phyloP scores from a whole-genome alignment of 2,329 filamentous ascomycete genomes.

The Alternaria sp. region DNA sequence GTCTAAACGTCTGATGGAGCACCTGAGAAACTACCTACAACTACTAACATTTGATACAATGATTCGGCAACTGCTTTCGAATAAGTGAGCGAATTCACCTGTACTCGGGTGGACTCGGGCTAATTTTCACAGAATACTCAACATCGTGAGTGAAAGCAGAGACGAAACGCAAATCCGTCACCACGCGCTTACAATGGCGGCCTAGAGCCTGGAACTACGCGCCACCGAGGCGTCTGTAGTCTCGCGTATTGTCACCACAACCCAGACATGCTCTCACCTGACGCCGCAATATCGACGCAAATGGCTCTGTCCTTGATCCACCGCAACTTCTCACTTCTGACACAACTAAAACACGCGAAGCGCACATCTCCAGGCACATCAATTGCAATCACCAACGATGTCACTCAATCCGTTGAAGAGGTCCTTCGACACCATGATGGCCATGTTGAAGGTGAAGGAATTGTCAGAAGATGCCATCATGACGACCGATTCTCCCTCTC shows the following conservation, averaged over 20 bases:
- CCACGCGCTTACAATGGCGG: background rate
- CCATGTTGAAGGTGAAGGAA: background rate
- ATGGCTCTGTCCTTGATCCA: background rate
- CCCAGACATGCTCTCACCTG: background rate
- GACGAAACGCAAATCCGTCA: background rate
- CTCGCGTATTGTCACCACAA: background rate
- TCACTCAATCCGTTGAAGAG: background rate
- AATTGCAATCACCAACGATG: background rate
- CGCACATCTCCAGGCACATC: background rate
- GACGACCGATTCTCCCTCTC: conserved; percentile 1
- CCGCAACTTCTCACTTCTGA: background rate
- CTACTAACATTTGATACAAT: background rate
- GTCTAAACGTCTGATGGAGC: background rate
- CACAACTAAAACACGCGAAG: background rate
- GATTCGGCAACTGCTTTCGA: background rate
- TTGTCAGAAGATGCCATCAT: background rate
- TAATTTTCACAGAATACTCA: background rate
- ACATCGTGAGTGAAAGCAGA: background rate
- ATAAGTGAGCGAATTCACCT: background rate
- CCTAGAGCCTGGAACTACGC: background rate
- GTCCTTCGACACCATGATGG: conserved; percentile 1
- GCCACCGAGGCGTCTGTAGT: background rate
- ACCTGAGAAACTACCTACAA: background rate
- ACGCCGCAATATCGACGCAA: background rate
- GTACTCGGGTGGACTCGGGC: background rate